Evolutionary conservation across 495 filamentous ascomycete species (phyloP), one percentile per base, ranked within the genome.

Genomic region (Bryoglossum gracile): DNA sequence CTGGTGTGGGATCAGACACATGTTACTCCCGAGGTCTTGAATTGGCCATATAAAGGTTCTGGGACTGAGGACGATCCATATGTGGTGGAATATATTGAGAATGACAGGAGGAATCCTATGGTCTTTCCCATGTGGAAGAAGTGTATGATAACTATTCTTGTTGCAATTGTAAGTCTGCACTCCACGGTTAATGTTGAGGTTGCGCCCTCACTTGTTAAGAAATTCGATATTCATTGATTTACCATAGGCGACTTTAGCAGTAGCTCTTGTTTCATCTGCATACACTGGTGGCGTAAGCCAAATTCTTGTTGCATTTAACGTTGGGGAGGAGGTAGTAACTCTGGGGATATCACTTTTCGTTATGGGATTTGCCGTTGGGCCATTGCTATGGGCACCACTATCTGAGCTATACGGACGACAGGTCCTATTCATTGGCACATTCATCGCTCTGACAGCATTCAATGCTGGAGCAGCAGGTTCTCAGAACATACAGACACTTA

Each of bases 61-160:
- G 87, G 87, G 46, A 92, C 86, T 10, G 71, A 78, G 19, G 80
- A 85, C 11, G 81, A 87, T 39, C 87, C 87, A 0, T 92, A 81
- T 55, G 64, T 80, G 9, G 84, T 92, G 53, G 78, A 82, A 51
- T 94, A 83, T 69, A 77, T 92, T 3, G 75, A 80, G n/a, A 61
- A 82, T 32, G 87, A 94, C 58, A 73, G 77, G 3, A 75, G 83
- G 43, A 86, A 91, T 60, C 85, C 86, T 2, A 79, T 87, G 76
- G 63, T 62, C 14, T 90, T 81, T 57, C 57, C 72, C 14, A 42
- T 56, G 5, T 50, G 55, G 34, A 82, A 74, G 64, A 90, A 91
- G 67, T 92, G 87, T 86, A 60, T 62, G 11, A 77, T 84, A 48
- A 87, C 84, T 0, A 53, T 78, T 42, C 30, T 81, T 8, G 78